Percentiles rank a stretch among this genome's conserved stretches.
These are phyloP conservation scores for Schizophyllum amplum DNA, from an alignment of 1,284 basidiomycete genomes.

Conservation along the genomic window DNA sequence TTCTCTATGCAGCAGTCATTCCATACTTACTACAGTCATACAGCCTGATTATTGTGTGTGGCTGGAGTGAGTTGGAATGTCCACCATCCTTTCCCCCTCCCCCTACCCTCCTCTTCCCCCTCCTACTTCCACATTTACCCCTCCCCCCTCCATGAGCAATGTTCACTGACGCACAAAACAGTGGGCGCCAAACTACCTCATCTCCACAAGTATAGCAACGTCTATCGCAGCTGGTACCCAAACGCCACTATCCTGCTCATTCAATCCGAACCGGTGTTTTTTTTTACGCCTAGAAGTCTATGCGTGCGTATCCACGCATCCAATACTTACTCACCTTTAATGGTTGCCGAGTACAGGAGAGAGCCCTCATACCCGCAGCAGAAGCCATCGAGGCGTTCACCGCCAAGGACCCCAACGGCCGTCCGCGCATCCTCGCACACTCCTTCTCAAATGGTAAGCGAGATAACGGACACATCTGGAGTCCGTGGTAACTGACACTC, in stretches of 20 bases:
- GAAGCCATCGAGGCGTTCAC: conserved; percentile 32
- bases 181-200: conserved; percentile 32
- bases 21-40: neutral
- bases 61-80: neutral
- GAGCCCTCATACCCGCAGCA: conserved; percentile 29
- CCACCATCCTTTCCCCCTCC: neutral
- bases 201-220: conserved; percentile 39
- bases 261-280: conserved; percentile 29
- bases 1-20: neutral
- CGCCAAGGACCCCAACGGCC: conserved; percentile 21
- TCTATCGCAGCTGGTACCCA: conserved; percentile 41
- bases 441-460: conserved; percentile 48
- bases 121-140: neutral
- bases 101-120: neutral
- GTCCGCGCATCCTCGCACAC: conserved; percentile 37
- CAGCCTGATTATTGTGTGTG: neutral
- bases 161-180: neutral
- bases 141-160: neutral
- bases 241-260: conserved; percentile 39
- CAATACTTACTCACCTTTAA: neutral
- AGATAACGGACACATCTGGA: too few species aligned
- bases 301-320: conserved; percentile 22
- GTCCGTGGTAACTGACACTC: neutral
- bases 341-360: conserved; percentile 13
- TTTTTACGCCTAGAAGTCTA: conserved; percentile 25